Evolutionary conservation across 805 yeast genomes (phyloP).

Genomic region (Ogataea minuta): DNA sequence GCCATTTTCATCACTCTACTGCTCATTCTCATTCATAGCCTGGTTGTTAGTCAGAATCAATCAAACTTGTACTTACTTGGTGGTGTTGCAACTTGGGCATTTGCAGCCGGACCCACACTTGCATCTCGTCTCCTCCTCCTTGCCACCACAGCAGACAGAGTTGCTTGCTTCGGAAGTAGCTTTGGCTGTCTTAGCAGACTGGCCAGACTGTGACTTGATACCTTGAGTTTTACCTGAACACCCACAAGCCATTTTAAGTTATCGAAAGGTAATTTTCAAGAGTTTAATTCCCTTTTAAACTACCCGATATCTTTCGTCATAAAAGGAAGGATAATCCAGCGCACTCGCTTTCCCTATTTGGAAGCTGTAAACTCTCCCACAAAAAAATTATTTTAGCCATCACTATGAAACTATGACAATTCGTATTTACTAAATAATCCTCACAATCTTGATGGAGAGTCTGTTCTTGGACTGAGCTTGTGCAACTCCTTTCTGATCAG

Average conservation of each 20-base stretch:
- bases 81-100: conserved; percentile 38
- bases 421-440: background rate
- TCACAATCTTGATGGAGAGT: conserved; percentile 29
- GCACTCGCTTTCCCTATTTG: conserved; percentile 11
- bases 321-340: conserved; percentile 15
- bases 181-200: background rate
- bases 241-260: conserved; percentile 25
- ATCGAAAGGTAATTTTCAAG: conserved; percentile 3
- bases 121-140: conserved; percentile 28
- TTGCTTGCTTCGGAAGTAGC: conserved; percentile 2
- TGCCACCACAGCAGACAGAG: conserved; percentile 28
- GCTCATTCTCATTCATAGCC: background rate
- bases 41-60: conserved; percentile 1
- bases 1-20: too few species aligned
- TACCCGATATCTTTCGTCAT: conserved; percentile 1
- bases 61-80: conserved; percentile 24
- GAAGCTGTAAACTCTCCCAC: conserved; percentile 7
- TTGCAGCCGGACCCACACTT: conserved; percentile 36
- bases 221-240: conserved; percentile 15
- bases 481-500: conserved; percentile 63
- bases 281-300: conserved; percentile 3
- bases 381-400: conserved; percentile 1
- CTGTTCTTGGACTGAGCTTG: conserved; percentile 47
- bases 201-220: conserved; percentile 2
- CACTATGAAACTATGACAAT: too few species aligned